Base-by-base conservation (phyloP, 2,329 filamentous ascomycete genomes). In the Drechslerella dactyloides region DNA sequence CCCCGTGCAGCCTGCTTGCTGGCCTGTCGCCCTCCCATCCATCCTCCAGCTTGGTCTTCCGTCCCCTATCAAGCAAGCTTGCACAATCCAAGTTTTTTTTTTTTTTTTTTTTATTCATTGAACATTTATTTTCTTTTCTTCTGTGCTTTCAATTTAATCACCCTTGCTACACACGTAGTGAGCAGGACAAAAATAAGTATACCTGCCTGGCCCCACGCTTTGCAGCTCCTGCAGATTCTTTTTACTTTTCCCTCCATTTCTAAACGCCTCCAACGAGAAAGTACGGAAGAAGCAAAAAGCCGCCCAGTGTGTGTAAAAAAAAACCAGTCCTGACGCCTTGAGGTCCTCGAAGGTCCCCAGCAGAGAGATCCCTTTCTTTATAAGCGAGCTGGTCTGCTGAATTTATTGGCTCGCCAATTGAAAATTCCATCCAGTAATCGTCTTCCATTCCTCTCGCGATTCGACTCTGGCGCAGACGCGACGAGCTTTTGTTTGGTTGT, bases 361-460 rank as follows among this genome's bases (percentile, higher is more conserved):
- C 53, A 63, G 19, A 63, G 37, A 51, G 44, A 52, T 63, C 44
- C 44, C 44, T 48, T 48, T 57, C 58, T 63, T 70, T 70, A 70
- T 70, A 70, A 70, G 65, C 65, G 65, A 70, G 65, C n/a, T 54
- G 53, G 58, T 30, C 65, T 63, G 65, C 65, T 63, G 58, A 59
- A 69, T 63, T 70, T 63, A 70, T 70, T 70, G 65, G 65, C 53
- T 70, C 65, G 65, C 54, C 53, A 69, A 69, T 62, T 62, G 44
- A 35, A 62, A 59, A 40, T 58, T 59, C 58, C 58, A 59, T 63
- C 65, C 65, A 70, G 65, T 70, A 70, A 70, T 70, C 58, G 58
- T 55, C 65, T 54, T 63, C 65, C 58, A 46, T 70, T 70, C 65
- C 11, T 42, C 37, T 61, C 65, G 65, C 65, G 65, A 63, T 50